Evolutionary conservation across 495 filamentous ascomycete genomes (phyloP), one percentile per base, ranked within the genome.

Genomic region (Xylaria acuta): DNA sequence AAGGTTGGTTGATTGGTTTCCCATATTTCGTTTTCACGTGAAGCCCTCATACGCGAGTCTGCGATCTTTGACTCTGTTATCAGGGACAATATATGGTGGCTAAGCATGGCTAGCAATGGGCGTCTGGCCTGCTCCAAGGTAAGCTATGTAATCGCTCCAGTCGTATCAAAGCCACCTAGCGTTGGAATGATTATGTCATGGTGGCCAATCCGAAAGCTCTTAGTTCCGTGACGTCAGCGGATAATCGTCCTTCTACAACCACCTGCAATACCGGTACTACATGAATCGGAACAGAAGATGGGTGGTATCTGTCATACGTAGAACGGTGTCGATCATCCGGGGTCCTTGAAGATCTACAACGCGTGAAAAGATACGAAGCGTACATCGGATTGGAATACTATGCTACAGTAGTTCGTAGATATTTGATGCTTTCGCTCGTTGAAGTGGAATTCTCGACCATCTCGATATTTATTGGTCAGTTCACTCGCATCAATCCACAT

Each of bases 191-290:
- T 56, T 67, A 67, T 67, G 65, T 67, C 65, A 67, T 67, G 49
- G 65, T 67, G 49, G 49, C 65, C 38, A 54, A 41, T 38, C n/a
- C 16, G 5, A 38, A 36, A 16, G n/a, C 34, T 49, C 38, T 40
- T 49, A 49, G 63, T 12, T 67, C 22, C n/a, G 65, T 67, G 65
- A 67, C 65, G 65, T 67, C 65, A 67, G 63, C 41, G 34, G 18
- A 18, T 34, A 65, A 65, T n/a, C 41, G 41, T 12, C 60, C 12
- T 27, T 64, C 36, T 30, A 64, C 60, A 30, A n/a, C 36, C 34
- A 41, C 34, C 30, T 64, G 32, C 60, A 49, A 47, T 53, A 40
- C 45, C 43, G 45, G 47, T 40, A 12, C 63, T 47, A 36, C 41
- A 65, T 49, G 38, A 64, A 64, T 40, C 40, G 12, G 7, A 49